Evolutionary conservation across 2,329 filamentous ascomycete genomes (phyloP).

Genomic region (Boeremia exigua): DNA sequence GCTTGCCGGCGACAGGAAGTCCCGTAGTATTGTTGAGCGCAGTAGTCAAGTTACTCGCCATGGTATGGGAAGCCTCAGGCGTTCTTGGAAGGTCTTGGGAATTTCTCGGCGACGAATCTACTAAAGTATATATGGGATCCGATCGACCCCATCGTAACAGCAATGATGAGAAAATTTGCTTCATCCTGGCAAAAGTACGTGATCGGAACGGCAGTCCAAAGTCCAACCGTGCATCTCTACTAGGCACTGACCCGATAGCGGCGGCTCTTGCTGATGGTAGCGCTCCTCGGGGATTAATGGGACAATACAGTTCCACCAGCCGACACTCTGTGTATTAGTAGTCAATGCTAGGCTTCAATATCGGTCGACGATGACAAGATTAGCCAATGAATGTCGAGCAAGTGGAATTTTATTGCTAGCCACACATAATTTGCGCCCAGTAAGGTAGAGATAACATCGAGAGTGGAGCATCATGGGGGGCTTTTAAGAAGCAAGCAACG

Average conservation of each 20-base stretch:
- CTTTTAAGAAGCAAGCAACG: slow-evolving; percentile 34
- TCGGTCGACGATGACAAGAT: not conserved
- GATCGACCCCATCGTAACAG: slow-evolving; percentile 2
- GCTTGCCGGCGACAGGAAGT: slow-evolving; percentile 25
- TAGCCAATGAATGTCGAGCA: not conserved
- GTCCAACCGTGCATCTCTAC: not conserved
- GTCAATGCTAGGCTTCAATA: not conserved
- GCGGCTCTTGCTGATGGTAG: not conserved
- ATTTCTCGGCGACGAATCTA: slow-evolving; percentile 4
- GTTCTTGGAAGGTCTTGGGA: slow-evolving; percentile 16
- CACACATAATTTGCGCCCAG: slow-evolving; percentile 5
- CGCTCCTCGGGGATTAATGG: not conserved
- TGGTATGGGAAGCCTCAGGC: slow-evolving; percentile 2
- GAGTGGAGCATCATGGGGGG: not conserved
- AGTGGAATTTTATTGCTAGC: not conserved
- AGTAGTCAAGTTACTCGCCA: slow-evolving; percentile 8
- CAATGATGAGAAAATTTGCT: slow-evolving; percentile 1
- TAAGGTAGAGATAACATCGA: slow-evolving; percentile 5
- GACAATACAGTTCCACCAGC: not conserved
- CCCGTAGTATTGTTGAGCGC: slow-evolving; percentile 6
- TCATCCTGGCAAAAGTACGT: slow-evolving; percentile 3
- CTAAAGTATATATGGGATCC: slow-evolving; percentile 11
- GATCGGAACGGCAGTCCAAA: not conserved
- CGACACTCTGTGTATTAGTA: not conserved
- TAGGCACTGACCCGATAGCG: not conserved